Base-by-base conservation (phyloP, 139 green algal genomes). In the Raphidocelis subcapitata region DNA sequence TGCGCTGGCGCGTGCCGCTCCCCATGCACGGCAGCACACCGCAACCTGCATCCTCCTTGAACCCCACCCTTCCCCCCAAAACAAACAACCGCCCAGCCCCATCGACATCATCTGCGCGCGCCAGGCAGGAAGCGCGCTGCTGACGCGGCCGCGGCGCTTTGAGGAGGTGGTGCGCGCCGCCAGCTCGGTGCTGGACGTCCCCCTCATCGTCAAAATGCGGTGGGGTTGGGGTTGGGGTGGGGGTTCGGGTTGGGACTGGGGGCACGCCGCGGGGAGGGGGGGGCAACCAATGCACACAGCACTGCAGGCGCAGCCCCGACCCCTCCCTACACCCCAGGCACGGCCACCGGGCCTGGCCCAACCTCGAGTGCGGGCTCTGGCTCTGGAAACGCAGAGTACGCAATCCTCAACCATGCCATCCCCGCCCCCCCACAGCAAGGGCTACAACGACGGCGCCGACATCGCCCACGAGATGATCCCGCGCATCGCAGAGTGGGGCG, bases 131-230 rank as follows among this genome's bases (percentile, higher is more conserved):
- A 89, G 83, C 12, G 81, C 88, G 10, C 82, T 98, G 81, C 86
- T 99, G 72, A 79, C 77, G 32, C 84, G 82, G 66, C 92, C 91
- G 0, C 64, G 82, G 32, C 75, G 81, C 12, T 89, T 98, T 55
- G 78, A 93, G 81, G 35, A 92, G 35, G 87, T 98, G 26, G 81
- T 92, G 57, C 73, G 75, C 2, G 79, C 74, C 37, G 82, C 91
- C 62, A 71, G 56, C 59, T 49, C 54, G 24, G 31, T 86, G 28
- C 68, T 92, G 41, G 69, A 79, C 29, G 86, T 77, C 36, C 88
- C 92, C 0, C 72, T 99, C 44, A 99, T 94, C 3, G 78, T 98
- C 60, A 98, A 98, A 84, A 88, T 92, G 29, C 84, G 92, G 60
- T 95, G 86, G 75, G 89, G 80, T n/a, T n/a, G 37, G 73, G 79